phyloP scores from a whole-genome alignment of 228 moss, liverwort and hornwort genomes.

The Sphagnum magellanicum region DNA sequence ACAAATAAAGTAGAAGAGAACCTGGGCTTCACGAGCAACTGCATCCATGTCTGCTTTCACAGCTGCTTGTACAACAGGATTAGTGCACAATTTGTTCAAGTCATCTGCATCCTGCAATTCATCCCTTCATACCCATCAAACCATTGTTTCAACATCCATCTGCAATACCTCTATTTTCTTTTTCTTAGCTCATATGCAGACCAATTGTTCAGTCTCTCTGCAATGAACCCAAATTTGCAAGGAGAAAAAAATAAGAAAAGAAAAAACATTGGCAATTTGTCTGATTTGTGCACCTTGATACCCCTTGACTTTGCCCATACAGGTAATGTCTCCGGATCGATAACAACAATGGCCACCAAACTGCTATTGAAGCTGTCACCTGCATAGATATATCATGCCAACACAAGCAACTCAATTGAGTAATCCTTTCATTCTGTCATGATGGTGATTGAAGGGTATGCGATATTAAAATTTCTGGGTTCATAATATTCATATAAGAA shows the following conservation, averaged over 20 bases:
- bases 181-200: no score
- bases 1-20: constrained; percentile 3
- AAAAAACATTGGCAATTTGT: no score
- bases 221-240: no score
- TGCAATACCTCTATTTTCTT: no score
- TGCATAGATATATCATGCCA: neutral
- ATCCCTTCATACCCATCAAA: neutral
- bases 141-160: no score
- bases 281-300: constrained; percentile 31
- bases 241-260: no score
- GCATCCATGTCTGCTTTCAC: constrained; percentile 90
- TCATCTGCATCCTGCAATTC: constrained; percentile 51
- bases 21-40: constrained; percentile 67
- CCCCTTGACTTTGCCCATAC: constrained; percentile 84
- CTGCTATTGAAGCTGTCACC: constrained; percentile 89
- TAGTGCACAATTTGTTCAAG: constrained; percentile 61
- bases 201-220: no score
- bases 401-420: no score
- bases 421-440: no score
- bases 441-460: no score
- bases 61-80: constrained; percentile 70
- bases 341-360: constrained; percentile 74
- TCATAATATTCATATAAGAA: no score
- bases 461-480: no score
- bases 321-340: constrained; percentile 79